Evolutionary conservation across 768 basidiomycete genomes (phyloP), one percentile per base, ranked within the genome.

Genomic region (Trametes cubensis): DNA sequence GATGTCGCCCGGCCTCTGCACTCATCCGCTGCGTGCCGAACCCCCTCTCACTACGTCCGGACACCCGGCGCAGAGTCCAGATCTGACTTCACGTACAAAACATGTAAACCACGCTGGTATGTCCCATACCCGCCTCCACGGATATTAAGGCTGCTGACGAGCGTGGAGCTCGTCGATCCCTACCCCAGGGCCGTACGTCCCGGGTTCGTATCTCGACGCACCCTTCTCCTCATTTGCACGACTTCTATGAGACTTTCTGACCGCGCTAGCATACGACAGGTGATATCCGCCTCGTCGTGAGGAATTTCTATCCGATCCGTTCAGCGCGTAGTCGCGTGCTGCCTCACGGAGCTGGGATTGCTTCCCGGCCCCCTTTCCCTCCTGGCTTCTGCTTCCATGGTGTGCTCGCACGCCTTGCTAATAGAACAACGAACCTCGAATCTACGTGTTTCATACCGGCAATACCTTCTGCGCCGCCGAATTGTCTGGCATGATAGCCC

Each of bases 1-100:
- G 57, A 58, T 57, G 55, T 57, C 44, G 44, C n/a, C 44, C 55
- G 21, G 28, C 51, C 50, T 25, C 11, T 40, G 20, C 62, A n/a
- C 51, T 26, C 57, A 11, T n/a, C 41, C 26, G 21, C 40, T 17
- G n/a, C 40, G 30, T 21, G 55, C 57, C 25, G 40, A 49, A 40
- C 26, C 28, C 39, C 49, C 47, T 30, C 62, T 34, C 28, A 30
- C 14, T 30, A n/a, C 51, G 20, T 48, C 55, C 50, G 38, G 5
- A 6, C 10, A 11, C 34, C 11, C 34, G 34, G 34, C 34, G 34
- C 51, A 47, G 44, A 40, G 62, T 10, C 57, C 45, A 58, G 56
- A 63, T 63, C 34, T 20, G 38, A 20, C 40, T 64, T 58, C 57
- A 64, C 63, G 58, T 64, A 64, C 63, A 64, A 51, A 51, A 48